phyloP scores from a whole-genome alignment of 495 filamentous ascomycete genomes.

The Penicillium canariense region DNA sequence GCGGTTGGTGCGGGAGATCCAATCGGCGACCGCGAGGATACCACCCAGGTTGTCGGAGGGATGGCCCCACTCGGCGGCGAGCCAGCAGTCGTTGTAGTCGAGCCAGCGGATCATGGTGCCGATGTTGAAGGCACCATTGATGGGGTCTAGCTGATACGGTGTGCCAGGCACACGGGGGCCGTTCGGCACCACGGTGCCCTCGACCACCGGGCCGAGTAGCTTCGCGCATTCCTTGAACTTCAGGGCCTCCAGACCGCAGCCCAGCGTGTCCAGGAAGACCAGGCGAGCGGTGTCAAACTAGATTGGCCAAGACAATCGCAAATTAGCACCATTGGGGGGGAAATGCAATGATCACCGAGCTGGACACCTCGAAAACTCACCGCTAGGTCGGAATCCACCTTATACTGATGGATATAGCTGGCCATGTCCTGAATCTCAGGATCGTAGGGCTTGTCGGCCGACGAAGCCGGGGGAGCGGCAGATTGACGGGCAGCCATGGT shows the following conservation, averaged over 20 bases:
- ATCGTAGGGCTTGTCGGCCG: conserved; percentile 65
- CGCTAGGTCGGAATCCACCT: conserved; percentile 86
- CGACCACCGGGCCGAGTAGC: conserved; percentile 89
- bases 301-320: background rate
- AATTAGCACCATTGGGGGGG: background rate
- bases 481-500: conserved; percentile 48
- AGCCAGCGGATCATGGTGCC: conserved; percentile 98
- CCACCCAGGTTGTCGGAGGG: conserved; percentile 95
- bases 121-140: conserved; percentile 97
- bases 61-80: conserved; percentile 98
- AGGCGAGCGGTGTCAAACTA: conserved; percentile 91
- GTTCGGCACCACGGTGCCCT: conserved; percentile 88
- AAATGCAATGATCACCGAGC: background rate
- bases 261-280: conserved; percentile 91
- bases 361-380: conserved; percentile 50
- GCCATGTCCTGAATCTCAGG: conserved; percentile 94
- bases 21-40: conserved; percentile 94
- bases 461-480: conserved; percentile 32
- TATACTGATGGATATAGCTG: conserved; percentile 86
- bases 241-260: conserved; percentile 92
- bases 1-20: conserved; percentile 94
- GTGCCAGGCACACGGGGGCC: conserved; percentile 91
- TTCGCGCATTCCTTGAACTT: conserved; percentile 95
- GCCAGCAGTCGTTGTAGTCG: conserved; percentile 99
- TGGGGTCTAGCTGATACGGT: conserved; percentile 88